Base-by-base conservation (phyloP, 164 flowering plant genomes). In the Pachysandra terminalis region DNA sequence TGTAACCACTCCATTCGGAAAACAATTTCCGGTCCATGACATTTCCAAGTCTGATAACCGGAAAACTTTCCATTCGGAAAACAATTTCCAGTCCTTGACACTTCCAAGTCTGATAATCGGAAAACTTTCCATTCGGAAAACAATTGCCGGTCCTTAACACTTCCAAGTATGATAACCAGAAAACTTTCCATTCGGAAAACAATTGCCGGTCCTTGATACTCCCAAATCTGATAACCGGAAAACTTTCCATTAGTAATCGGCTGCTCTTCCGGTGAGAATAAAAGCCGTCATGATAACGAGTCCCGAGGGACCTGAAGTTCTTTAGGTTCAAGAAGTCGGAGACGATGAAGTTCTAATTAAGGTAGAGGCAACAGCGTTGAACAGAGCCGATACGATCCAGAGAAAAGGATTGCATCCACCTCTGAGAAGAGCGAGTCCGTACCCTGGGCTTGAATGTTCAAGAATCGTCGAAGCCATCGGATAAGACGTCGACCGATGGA, bases 361-460 rank as follows among this genome's bases (percentile, higher is more conserved):
- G 63, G 75, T 93, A 7, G 86, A 67, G 35, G 98, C 97, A 49
- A 76, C 94, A 9, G 97, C 96, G 2, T 77, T 93, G 27, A 93
- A 89, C 80, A 72, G 93, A 57, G 92, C 94, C 56, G 97, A 93
- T 64, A 85, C 89, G 9, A 27, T 81, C 9, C 97, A 89, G 78
- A 68, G 97, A 53, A 77, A 71, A 64, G 96, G 96, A 41, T 57
- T 37, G 37, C 74, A 90, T 70, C 88, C 90, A 10, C 92, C 90
- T 1, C 96, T 93, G 0, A 72, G 74, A 35, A 96, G 92, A 19
- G 85, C 91, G 13, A 84, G 88, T 62, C 78, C 75, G 5, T 82
- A 79, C 68, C 96, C 70, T 0, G 98, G 98, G 66, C 94, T 93
- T 2, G 97, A 93, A 56, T 90, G 98, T 71, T 87, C 98, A 27